phyloP scores from a whole-genome alignment of 306 rosid species.

The Leucaena leucocephala region DNA sequence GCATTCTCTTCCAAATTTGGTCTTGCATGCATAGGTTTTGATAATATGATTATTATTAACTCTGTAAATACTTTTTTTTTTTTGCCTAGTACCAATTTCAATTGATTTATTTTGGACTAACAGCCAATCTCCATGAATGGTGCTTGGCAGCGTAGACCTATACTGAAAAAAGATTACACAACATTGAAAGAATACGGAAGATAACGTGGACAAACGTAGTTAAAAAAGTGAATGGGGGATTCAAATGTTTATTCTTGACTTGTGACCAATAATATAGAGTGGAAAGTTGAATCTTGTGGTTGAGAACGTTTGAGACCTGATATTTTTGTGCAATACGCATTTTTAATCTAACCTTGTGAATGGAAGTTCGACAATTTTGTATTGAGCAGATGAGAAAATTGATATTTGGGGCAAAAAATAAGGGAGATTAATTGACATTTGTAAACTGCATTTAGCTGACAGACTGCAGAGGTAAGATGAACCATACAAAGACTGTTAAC shows the following conservation, averaged over 20 bases:
- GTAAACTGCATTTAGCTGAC: slow-evolving; percentile 1
- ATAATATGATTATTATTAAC: slow-evolving; percentile 9
- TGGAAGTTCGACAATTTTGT: neutral
- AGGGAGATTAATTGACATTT: neutral
- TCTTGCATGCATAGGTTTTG: slow-evolving; percentile 16
- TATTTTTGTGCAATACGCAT: neutral
- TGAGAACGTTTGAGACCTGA: neutral
- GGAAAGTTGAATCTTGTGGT: slow-evolving; percentile 5
- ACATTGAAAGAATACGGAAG: slow-evolving; percentile 18
- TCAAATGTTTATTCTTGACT: slow-evolving; percentile 1
- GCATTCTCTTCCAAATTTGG: neutral
- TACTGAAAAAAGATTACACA: slow-evolving; percentile 26
- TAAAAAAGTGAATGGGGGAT: neutral
- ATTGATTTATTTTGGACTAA: slow-evolving; percentile 24
- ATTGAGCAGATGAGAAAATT: neutral
- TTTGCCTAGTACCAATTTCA: neutral
- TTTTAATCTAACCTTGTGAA: neutral
- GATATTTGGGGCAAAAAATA: neutral
- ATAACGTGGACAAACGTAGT: neutral
- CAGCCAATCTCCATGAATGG: slow-evolving; percentile 7
- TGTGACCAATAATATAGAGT: slow-evolving; percentile 5
- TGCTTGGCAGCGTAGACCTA: slow-evolving; percentile 1
- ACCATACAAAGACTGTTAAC: neutral
- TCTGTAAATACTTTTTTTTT: neutral
- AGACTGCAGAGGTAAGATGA: neutral